Percentiles rank a stretch among this genome's conserved stretches.
These are phyloP conservation scores for Puccinia coronata DNA, from an alignment of 1,284 basidiomycete genomes.

Conservation along the genomic window DNA sequence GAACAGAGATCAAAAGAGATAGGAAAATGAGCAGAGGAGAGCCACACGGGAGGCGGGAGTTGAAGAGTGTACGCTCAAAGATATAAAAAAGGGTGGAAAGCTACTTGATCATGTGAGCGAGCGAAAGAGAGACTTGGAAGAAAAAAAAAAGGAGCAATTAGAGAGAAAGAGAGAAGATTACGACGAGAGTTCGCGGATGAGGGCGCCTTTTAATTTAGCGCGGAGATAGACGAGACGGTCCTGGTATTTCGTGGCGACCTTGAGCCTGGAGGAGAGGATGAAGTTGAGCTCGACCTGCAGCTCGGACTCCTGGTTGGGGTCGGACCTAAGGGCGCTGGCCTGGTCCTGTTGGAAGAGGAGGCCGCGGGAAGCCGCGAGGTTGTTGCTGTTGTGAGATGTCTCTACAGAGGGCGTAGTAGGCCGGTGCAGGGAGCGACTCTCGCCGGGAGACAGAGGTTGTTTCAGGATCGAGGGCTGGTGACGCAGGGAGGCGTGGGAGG, in stretches of 20 bases:
- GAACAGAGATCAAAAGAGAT: too few species aligned
- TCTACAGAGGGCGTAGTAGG: neutral
- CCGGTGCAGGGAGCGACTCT: neutral
- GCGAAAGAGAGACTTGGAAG: too few species aligned
- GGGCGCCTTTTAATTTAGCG: constrained; percentile 16
- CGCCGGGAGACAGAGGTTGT: neutral
- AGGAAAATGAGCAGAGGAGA: too few species aligned
- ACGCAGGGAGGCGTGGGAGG: neutral
- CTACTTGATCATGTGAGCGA: too few species aligned
- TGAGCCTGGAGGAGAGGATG: neutral
- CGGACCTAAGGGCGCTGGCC: neutral
- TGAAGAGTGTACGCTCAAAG: too few species aligned
- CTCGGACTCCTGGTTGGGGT: constrained; percentile 15
- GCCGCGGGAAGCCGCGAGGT: neutral
- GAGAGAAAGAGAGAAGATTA: neutral
- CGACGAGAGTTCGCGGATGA: constrained; percentile 13
- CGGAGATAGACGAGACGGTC: constrained; percentile 17
- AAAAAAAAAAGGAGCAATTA: neutral
- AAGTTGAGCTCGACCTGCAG: neutral
- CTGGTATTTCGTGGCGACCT: neutral
- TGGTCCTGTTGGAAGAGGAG: neutral
- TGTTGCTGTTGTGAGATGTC: neutral
- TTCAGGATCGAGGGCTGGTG: neutral
- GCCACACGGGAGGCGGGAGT: too few species aligned
- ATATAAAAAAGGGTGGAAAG: too few species aligned